Evolutionary conservation across 2,329 filamentous ascomycete genomes (phyloP), one percentile per base, ranked within the genome.

Genomic region (Fusarium globosum): DNA sequence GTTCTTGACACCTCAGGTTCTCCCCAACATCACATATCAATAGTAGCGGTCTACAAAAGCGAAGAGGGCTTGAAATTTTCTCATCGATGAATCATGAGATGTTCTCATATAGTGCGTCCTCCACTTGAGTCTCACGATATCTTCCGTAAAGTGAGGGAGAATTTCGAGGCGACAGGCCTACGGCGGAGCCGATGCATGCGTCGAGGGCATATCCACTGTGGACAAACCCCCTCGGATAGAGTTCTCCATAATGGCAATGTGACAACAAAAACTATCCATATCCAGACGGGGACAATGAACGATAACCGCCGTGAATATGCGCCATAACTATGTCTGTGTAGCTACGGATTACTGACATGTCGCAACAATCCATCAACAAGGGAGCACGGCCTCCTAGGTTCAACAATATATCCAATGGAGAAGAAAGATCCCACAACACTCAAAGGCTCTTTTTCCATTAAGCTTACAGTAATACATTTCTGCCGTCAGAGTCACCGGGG

Each of bases 171-270:
- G 42, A 68, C 51, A 42, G 36, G 43, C 48, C 62, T 43, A 56
- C 61, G 66, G 71, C 70, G 66, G 70, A 71, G 61, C 65, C 57
- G 61, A 73, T 56, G 43, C 56, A 70, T 56, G 48, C 65, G 28
- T 16, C 42, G 41, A 67, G 41, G 46, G n/a, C 59, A 58, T 71
- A 42, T 30, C 71, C 71, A 73, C 58, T 71, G 58, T 71, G 71
- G 67, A 59, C 67, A 73, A 74, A 64, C 62, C 33, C 43, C 16
- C 46, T 68, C 55, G 39, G 49, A 45, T 30, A 21, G 28, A 49
- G 23, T 57, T 43, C 58, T 68, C 59, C 57, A 58, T 56, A 56
- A 70, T 66, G 66, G 60, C 38, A 70, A 61, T 51, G 43, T 65
- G 53, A 61, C 38, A 45, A 45, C 38, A n/a, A 70, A 58, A 60